phyloP scores from a whole-genome alignment of 192 early-diverging fungal genomes.

The Diversispora eburnea region DNA sequence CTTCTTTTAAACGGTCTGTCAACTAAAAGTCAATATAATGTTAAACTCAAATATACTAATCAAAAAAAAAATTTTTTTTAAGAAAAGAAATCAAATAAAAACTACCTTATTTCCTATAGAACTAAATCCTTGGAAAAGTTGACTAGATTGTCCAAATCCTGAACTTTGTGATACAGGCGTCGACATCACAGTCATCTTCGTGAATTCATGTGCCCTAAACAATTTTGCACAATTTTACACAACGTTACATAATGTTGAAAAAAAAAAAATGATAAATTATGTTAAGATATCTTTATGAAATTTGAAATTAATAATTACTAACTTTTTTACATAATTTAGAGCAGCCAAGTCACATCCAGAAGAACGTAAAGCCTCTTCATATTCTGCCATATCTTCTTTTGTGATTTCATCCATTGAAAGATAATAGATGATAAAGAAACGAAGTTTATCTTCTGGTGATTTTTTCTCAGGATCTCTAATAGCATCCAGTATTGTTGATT shows the following conservation, averaged over 20 bases:
- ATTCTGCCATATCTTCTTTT: constrained; percentile 81
- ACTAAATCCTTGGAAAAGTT: constrained; percentile 60
- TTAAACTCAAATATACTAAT: neutral
- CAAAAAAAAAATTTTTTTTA: neutral
- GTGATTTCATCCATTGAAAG: constrained; percentile 70
- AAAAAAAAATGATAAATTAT: no score
- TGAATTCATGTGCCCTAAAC: constrained; percentile 52
- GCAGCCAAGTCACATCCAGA: constrained; percentile 74
- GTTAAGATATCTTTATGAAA: neutral
- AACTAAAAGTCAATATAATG: constrained; percentile 36
- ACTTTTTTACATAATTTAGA: constrained; percentile 83
- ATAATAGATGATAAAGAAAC: constrained; percentile 86
- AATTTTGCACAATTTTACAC: no score
- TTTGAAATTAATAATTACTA: constrained; percentile 18
- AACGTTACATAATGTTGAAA: neutral
- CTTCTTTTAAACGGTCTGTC: constrained; percentile 67
- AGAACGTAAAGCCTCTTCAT: constrained; percentile 70
- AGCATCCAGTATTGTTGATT: constrained; percentile 73
- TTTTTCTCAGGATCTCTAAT: constrained; percentile 82
- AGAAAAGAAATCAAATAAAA: neutral
- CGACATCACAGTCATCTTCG: constrained; percentile 57
- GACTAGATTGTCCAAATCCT: constrained; percentile 47
- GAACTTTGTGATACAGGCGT: constrained; percentile 41
- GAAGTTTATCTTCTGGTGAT: constrained; percentile 80
- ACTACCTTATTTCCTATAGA: constrained; percentile 68